Percentiles rank a stretch among this genome's conserved stretches.
Conservation (phyloP, 495 filamentous ascomycete species). For the Usnea hakonensis region DNA sequence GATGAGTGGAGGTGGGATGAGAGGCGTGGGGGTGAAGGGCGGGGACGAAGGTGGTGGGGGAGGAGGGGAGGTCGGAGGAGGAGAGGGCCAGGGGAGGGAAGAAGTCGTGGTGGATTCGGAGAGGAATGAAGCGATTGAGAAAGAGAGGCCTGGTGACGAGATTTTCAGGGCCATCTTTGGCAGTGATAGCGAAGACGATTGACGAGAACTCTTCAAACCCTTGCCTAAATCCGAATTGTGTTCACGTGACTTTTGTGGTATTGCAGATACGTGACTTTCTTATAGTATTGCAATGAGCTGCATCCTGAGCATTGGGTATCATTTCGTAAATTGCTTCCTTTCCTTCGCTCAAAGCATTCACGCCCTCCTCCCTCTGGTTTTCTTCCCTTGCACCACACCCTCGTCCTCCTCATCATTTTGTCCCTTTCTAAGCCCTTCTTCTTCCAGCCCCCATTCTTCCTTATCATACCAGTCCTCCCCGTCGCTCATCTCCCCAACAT, state of each 20-base stretch:
- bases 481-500: constrained; percentile 78
- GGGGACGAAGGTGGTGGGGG: constrained; percentile 5
- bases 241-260: background rate
- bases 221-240: background rate
- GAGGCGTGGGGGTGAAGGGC: constrained; percentile 8
- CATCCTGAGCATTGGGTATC: constrained; percentile 4
- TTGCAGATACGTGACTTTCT: background rate
- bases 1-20: constrained; percentile 30
- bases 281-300: no score
- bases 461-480: constrained; percentile 95
- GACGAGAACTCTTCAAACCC: background rate
- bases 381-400: constrained; percentile 59
- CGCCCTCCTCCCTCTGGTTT: constrained; percentile 57
- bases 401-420: constrained; percentile 84
- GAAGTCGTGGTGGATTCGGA: constrained; percentile 58
- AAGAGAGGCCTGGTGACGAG: constrained; percentile 72
- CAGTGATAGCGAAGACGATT: constrained; percentile 69
- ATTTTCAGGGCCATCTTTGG: constrained; percentile 94
- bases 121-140: constrained; percentile 80
- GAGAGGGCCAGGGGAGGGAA: constrained; percentile 15
- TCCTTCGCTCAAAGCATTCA: background rate
- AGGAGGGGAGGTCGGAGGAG: background rate
- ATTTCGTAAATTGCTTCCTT: background rate
- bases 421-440: constrained; percentile 74
- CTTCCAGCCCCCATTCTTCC: constrained; percentile 77